These are phyloP conservation scores for Alternaria angustiovoidea DNA, from an alignment of 2,329 filamentous ascomycete genomes.

Conservation along the genomic window DNA sequence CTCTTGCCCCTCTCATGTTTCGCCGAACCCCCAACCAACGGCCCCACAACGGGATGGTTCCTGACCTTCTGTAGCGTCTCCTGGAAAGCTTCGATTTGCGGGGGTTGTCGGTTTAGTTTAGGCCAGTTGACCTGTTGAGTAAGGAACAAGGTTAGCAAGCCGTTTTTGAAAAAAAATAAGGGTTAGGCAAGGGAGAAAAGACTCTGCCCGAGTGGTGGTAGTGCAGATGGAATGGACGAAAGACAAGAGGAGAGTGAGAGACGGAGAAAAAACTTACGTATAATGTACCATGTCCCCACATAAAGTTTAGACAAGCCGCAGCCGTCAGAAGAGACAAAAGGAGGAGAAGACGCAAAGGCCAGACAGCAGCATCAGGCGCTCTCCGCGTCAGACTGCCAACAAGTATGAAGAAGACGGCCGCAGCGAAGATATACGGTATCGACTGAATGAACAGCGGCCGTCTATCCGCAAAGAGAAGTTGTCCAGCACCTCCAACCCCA, in stretches of 20 bases:
- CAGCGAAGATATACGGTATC: conserved; percentile 89
- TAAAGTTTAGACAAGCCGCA: conserved; percentile 77
- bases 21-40: conserved; percentile 63
- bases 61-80: conserved; percentile 84
- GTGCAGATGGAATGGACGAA: neutral
- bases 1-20: conserved; percentile 84
- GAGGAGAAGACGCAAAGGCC: conserved; percentile 83
- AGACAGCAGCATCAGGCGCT: conserved; percentile 75
- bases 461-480: conserved; percentile 81
- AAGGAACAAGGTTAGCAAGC: too few species aligned
- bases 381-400: conserved; percentile 77
- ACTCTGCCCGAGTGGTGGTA: too few species aligned
- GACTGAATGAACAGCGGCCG: conserved; percentile 88
- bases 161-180: too few species aligned
- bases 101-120: conserved; percentile 88
- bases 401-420: conserved; percentile 83
- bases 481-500: conserved; percentile 70
- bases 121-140: conserved; percentile 91
- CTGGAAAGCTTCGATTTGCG: conserved; percentile 85
- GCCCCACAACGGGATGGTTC: conserved; percentile 82
- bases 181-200: too few species aligned
- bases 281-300: conserved; percentile 85
- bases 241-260: too few species aligned
- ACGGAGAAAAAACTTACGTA: conserved; percentile 67
- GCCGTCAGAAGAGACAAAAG: conserved; percentile 77